These are phyloP conservation scores for Phaeosphaeriaceae sp. DNA, from an alignment of 2,329 filamentous ascomycete species.

Conservation along the genomic window DNA sequence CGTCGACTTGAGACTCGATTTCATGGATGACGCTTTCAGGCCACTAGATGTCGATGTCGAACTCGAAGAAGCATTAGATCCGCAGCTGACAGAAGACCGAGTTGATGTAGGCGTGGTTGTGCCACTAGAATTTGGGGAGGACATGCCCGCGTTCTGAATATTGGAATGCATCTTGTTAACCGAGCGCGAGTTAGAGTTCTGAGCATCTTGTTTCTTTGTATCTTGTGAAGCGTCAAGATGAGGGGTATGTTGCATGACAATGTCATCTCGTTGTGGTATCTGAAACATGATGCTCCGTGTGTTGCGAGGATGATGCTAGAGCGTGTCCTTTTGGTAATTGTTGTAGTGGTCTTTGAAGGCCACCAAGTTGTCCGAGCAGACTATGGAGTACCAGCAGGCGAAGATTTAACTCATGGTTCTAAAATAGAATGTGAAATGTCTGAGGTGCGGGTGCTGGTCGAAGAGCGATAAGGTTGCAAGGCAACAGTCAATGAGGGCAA, in stretches of 20 bases:
- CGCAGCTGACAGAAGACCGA: conserved; percentile 21
- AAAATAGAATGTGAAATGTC: conserved; percentile 7
- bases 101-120: conserved; percentile 25
- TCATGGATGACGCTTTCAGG: conserved; percentile 25
- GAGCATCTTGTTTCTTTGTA: not conserved
- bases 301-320: conserved; percentile 4
- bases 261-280: conserved; percentile 1
- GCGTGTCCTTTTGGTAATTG: conserved; percentile 6
- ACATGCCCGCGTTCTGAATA: conserved; percentile 2
- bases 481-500: not conserved
- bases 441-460: not conserved
- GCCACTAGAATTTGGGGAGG: conserved; percentile 19
- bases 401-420: not conserved
- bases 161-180: conserved; percentile 8
- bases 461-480: not conserved
- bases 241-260: conserved; percentile 1
- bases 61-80: conserved; percentile 23
- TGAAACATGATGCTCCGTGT: conserved; percentile 4
- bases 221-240: not conserved
- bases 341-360: not conserved
- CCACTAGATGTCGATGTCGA: conserved; percentile 6
- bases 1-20: conserved; percentile 28
- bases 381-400: not conserved
- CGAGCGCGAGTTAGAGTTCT: not conserved
- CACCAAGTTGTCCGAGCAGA: not conserved